phyloP scores from a whole-genome alignment of 345 rosid species.

The Streptanthus diversifolius region DNA sequence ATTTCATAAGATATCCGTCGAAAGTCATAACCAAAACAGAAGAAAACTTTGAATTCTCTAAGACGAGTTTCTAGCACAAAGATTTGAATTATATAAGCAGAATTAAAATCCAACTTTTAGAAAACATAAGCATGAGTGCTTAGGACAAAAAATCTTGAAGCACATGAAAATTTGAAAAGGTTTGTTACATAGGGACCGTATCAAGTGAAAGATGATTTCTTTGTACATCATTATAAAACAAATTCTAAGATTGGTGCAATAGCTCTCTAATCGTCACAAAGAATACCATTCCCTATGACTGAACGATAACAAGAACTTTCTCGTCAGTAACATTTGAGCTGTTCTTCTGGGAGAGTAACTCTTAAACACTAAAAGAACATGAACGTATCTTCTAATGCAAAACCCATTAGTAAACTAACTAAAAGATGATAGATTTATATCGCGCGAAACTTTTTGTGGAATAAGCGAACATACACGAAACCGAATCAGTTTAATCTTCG shows the following conservation, averaged over 20 bases:
- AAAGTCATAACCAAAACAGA: not conserved
- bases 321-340: not conserved
- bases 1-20: not conserved
- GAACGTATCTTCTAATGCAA: not conserved
- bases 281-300: not conserved
- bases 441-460: not conserved
- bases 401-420: not conserved
- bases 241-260: not conserved
- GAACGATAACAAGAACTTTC: not conserved
- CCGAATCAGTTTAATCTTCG: not conserved
- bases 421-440: not conserved
- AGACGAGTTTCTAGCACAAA: not conserved
- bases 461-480: constrained; percentile 8
- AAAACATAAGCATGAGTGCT: not conserved
- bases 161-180: not conserved
- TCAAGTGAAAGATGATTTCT: not conserved
- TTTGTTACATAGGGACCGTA: not conserved
- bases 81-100: not conserved
- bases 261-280: not conserved
- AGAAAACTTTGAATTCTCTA: not conserved
- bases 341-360: not conserved
- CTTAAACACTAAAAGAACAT: not conserved
- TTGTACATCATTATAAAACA: not conserved
- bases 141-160: not conserved
- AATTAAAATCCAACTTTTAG: too few relatives aligned